Conservation (phyloP, 2,329 filamentous ascomycete species). For the Mycosphaerella arachidis region DNA sequence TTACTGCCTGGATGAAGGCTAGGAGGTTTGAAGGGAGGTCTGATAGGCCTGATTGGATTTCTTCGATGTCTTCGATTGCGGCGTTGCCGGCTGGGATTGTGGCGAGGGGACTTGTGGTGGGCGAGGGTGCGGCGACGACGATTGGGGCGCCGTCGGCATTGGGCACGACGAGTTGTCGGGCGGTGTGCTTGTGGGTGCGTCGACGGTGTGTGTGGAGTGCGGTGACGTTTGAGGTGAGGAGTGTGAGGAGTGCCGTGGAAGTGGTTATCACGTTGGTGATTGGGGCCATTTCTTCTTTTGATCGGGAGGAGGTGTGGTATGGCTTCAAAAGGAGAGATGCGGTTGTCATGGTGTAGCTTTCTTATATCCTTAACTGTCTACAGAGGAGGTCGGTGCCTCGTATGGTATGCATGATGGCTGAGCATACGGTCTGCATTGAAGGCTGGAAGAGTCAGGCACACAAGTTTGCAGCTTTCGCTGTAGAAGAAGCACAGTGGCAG, state of each 20-base stretch:
- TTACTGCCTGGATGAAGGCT: slow-evolving; percentile 12
- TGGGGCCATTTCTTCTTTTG: not conserved
- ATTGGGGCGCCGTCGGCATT: not conserved
- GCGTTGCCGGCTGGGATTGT: slow-evolving; percentile 12
- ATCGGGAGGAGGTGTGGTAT: not conserved
- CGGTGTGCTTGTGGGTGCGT: not conserved
- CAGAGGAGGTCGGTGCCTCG: not conserved
- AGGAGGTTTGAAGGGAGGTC: slow-evolving; percentile 18
- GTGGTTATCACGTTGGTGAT: not conserved
- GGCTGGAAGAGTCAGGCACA: not conserved
- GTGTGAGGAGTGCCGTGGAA: not conserved
- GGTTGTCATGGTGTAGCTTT: not conserved
- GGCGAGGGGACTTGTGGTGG: not conserved
- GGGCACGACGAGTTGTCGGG: not conserved
- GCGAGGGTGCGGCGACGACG: not conserved
- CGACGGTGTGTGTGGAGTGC: not conserved
- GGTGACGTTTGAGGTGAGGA: not conserved
- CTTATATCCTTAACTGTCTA: not conserved
- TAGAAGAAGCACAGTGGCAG: too few relatives aligned
- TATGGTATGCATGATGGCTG: not conserved
- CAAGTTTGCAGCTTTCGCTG: too few relatives aligned
- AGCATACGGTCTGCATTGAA: not conserved
- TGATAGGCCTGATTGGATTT: slow-evolving; percentile 15
- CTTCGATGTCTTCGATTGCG: slow-evolving; percentile 17
- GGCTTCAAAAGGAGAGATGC: not conserved